Evolutionary conservation across 176 grass and related monocot genomes (phyloP), one percentile per base, ranked within the genome.

Genomic region (Oryza longistaminata): DNA sequence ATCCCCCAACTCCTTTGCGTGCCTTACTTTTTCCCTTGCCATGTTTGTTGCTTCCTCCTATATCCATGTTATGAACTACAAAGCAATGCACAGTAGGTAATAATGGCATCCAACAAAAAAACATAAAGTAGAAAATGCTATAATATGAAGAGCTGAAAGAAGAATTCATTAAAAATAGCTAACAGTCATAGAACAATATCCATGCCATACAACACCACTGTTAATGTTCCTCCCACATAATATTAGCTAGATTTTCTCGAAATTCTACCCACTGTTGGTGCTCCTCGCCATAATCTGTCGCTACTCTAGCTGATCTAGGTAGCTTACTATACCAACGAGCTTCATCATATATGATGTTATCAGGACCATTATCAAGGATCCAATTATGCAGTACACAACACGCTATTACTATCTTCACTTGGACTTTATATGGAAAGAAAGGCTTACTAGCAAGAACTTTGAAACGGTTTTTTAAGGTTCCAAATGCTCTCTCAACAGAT

Each of bases 371-470:
- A 46, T 46, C 44, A 46, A 68, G 64, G 26, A 78, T 78, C 65
- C 33, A 87, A 35, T 87, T 87, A 31, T 81, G 68, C 6, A 87
- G 9, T 0, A 39, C 79, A 66, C 77, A 87, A 13, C 55, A 81
- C 35, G 77, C 68, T 34, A 87, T 48, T 0, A 74, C 50, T 50
- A 74, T 74, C 22, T 87, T 70, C 22, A 81, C 67, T 67, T 81
- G 85, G 19, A 3, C 46, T 10, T 12, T 52, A 11, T n/a, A 86
- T 29, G 66, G 65, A 21, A 81, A 87, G 31, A 21, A 40, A 10
- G 42, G n/a, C 34, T 35, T 43, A 19, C 5, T 42, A 42, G 73
- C 15, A 40, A 85, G 58, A 65, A 81, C 19, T 61, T 87, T 75
- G 21, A 87, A 87, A 25, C 22, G 52, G 12, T 81, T 80, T 6